A percentile compares a stretch with the other conserved stretches of the same genome.
Conservation (phyloP, 2,329 filamentous ascomycete genomes). For the Fusarium sp. region DNA sequence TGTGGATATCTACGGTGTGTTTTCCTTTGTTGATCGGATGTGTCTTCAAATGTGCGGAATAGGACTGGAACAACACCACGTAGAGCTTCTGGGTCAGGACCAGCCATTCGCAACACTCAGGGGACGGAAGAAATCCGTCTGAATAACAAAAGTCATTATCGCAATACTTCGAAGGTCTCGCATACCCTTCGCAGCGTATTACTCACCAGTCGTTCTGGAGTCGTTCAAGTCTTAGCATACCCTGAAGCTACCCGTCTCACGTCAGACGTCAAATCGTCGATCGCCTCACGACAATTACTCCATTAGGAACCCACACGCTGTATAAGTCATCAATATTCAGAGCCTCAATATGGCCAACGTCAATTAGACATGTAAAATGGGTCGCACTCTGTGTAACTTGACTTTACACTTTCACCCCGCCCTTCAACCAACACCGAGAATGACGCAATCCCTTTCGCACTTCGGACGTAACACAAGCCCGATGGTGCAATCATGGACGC, state of each 20-base stretch:
- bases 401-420: background rate
- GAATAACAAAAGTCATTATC: too few species aligned
- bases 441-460: conserved; percentile 27
- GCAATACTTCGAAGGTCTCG: too few species aligned
- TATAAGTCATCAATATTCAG: background rate
- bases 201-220: too few species aligned
- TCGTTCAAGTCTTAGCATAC: background rate
- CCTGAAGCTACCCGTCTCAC: conserved; percentile 12
- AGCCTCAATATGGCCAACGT: background rate
- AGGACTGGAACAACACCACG: too few species aligned
- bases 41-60: too few species aligned
- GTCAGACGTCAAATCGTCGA: conserved; percentile 25
- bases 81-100: too few species aligned
- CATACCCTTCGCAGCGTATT: too few species aligned
- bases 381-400: background rate
- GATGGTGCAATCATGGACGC: conserved; percentile 25
- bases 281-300: background rate
- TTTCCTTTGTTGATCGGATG: too few species aligned
- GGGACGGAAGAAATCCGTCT: too few species aligned
- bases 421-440: background rate
- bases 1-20: too few species aligned
- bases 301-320: conserved; percentile 4
- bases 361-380: background rate
- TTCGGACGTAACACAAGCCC: conserved; percentile 16
- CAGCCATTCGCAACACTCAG: too few species aligned